A percentile compares a stretch with the other conserved stretches of the same genome.
Evolutionary conservation across 192 early-diverging fungal species (phyloP).

Genomic region (Glomus cerebriforme): DNA sequence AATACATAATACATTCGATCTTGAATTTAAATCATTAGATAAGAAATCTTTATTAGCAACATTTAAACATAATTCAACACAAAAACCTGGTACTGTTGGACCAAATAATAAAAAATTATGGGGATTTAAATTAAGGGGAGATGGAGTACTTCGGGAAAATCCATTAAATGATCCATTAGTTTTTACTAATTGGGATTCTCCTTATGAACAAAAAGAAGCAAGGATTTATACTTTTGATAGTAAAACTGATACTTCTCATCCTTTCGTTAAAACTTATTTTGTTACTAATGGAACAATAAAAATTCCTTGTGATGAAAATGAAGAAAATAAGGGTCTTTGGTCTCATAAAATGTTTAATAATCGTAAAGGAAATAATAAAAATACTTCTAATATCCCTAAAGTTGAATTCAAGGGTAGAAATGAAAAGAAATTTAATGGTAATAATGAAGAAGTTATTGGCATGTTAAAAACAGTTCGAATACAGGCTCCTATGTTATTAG

Average conservation of each 20-base stretch:
- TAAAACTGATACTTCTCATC: not conserved
- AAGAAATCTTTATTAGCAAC: not conserved
- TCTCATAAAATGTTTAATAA: too few relatives aligned
- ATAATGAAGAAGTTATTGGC: not conserved
- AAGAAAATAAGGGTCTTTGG: not conserved
- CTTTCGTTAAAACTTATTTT: not conserved
- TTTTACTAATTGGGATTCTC: not conserved
- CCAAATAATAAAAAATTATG: not conserved
- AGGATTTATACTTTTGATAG: not conserved
- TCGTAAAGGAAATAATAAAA: not conserved
- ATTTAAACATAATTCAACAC: not conserved
- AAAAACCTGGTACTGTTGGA: not conserved
- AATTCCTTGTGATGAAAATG: not conserved
- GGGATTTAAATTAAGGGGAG: slow-evolving; percentile 2
- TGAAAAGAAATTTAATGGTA: not conserved
- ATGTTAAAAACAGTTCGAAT: not conserved
- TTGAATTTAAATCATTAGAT: not conserved
- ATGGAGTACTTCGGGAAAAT: not conserved
- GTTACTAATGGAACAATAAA: not conserved
- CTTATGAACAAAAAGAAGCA: not conserved
- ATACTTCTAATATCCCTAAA: not conserved
- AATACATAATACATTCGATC: not conserved
- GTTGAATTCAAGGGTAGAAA: not conserved
- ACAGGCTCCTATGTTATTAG: not conserved
- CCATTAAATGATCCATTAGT: not conserved